Percentiles rank a stretch among this genome's conserved stretches.
Evolutionary conservation across 2,329 filamentous ascomycete genomes (phyloP).

Genomic region (Sporothrix pseudoabietina): DNA sequence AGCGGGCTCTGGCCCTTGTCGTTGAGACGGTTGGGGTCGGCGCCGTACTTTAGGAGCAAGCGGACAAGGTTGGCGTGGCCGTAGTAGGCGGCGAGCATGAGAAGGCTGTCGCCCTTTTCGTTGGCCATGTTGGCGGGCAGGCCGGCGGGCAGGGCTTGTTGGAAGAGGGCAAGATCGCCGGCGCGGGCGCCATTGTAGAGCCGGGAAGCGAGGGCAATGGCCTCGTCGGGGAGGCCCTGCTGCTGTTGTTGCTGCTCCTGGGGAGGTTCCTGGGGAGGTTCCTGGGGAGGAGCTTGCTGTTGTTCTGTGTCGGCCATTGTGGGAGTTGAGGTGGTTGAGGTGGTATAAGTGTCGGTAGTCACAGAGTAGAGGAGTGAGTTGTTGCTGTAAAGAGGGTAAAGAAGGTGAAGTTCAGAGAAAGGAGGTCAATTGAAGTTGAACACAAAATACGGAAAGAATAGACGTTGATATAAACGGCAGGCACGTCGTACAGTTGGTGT

Average conservation of each 20-base stretch:
- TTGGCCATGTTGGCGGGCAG: slow-evolving; percentile 72
- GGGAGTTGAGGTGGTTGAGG: not conserved
- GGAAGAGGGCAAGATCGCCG: slow-evolving; percentile 61
- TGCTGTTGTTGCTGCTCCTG: not conserved
- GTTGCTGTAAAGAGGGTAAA: not conserved
- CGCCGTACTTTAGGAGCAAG: slow-evolving; percentile 63
- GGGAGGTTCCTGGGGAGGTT: not conserved
- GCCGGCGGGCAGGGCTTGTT: slow-evolving; percentile 65
- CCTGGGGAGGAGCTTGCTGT: not conserved
- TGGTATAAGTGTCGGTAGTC: not conserved
- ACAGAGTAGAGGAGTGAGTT: not conserved
- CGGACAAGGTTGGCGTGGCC: slow-evolving; percentile 63
- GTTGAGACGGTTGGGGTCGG: slow-evolving; percentile 69
- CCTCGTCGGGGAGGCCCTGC: slow-evolving; percentile 14
- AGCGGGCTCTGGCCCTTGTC: slow-evolving; percentile 69
- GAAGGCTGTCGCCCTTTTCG: slow-evolving; percentile 71
- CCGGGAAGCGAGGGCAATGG: slow-evolving; percentile 63
- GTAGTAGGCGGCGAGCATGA: slow-evolving; percentile 73
- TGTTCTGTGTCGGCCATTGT: slow-evolving; percentile 15
- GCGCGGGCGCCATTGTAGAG: slow-evolving; percentile 68
- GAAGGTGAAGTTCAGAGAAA: not conserved
- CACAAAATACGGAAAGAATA: not conserved
- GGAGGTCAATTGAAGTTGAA: too few species aligned
- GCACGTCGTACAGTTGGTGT: not conserved
- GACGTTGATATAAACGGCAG: slow-evolving; percentile 8